These are phyloP conservation scores for Solanum hybrid DNA, from an alignment of 305 asterid genomes.

Conservation along the genomic window DNA sequence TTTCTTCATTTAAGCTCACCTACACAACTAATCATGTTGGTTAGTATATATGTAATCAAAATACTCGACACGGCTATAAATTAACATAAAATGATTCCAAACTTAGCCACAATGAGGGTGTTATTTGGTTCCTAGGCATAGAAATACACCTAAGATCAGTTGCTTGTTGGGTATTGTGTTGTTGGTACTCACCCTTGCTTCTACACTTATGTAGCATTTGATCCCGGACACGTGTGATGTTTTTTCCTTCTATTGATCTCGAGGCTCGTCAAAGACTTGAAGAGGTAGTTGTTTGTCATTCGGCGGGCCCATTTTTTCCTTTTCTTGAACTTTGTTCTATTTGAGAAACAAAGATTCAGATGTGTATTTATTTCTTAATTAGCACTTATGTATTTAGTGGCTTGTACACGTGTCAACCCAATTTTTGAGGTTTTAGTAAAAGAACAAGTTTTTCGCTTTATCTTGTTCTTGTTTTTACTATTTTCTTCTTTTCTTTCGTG, in stretches of 20 bases:
- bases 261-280: background rate
- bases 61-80: background rate
- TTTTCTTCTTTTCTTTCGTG: background rate
- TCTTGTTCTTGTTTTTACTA: background rate
- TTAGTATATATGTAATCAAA: background rate
- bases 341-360: background rate
- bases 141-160: background rate
- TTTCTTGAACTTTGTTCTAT: background rate
- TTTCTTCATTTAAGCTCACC: background rate
- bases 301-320: background rate
- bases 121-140: background rate
- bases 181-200: background rate
- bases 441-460: background rate
- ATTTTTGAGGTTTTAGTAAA: background rate
- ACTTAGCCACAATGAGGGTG: background rate
- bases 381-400: background rate
- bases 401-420: background rate
- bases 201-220: background rate
- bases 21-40: background rate
- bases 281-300: background rate
- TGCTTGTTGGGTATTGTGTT: background rate
- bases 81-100: background rate
- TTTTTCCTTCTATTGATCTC: background rate
- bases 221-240: background rate
- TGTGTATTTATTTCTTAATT: too few relatives aligned